Conservation (phyloP, 2,329 filamentous ascomycete species). For the Alternaria atra region DNA sequence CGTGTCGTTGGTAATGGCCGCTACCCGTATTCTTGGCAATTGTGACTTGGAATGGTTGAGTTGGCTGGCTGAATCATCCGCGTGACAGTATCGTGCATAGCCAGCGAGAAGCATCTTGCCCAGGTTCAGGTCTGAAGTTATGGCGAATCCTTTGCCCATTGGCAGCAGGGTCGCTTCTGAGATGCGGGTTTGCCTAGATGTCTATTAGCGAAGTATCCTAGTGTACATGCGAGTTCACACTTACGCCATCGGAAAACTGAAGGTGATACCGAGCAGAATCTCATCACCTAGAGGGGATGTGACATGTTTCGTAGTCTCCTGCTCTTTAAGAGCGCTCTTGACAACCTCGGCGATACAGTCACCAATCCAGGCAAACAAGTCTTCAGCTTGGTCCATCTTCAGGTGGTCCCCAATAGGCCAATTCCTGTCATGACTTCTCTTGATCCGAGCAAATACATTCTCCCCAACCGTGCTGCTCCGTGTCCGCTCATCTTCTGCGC, state of each 20-base stretch:
- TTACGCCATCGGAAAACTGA: conserved; percentile 72
- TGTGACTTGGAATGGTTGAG: conserved; percentile 25
- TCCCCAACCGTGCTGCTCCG: conserved; percentile 31
- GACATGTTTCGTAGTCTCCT: conserved; percentile 25
- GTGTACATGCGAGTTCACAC: conserved; percentile 12
- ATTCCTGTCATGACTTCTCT: conserved; percentile 70
- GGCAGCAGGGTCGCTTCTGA: conserved; percentile 70
- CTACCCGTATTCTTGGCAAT: conserved; percentile 71
- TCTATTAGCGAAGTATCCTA: conserved; percentile 17
- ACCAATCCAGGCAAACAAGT: conserved; percentile 84
- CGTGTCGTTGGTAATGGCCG: conserved; percentile 82
- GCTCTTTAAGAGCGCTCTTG: conserved; percentile 60
- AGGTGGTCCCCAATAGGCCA: conserved; percentile 79
- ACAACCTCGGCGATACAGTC: conserved; percentile 79
- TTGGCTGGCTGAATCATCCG: conserved; percentile 40
- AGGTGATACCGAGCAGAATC: conserved; percentile 73
- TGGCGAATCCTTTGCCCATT: conserved; percentile 76
- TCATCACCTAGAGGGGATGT: conserved; percentile 52
- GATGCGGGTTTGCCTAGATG: conserved; percentile 63
- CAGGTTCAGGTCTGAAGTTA: conserved; percentile 68
- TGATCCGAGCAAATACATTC: conserved; percentile 54
- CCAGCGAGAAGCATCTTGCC: conserved; percentile 67
- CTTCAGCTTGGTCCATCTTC: conserved; percentile 77
- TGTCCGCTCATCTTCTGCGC: conserved; percentile 9
- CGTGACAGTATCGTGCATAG: conserved; percentile 64